Evolutionary conservation across 2,329 filamentous ascomycete species (phyloP).

Genomic region (Lachnellula arida): DNA sequence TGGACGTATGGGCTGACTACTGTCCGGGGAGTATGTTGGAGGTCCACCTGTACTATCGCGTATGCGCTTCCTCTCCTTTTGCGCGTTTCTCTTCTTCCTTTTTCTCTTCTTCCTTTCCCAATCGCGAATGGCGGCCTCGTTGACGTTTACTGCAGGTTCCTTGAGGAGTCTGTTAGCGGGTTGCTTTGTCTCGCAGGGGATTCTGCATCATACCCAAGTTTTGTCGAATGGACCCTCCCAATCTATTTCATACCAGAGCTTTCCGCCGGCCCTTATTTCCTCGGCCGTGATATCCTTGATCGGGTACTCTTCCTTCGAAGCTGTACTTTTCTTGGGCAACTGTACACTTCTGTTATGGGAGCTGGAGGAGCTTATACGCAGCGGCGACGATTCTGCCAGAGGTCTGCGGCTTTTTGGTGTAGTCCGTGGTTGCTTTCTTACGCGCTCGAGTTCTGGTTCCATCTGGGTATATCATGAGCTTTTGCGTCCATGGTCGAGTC

Average conservation of each 20-base stretch:
- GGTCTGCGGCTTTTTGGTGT: neutral
- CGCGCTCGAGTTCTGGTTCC: slow-evolving; percentile 5
- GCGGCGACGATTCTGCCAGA: neutral
- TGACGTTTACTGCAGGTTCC: slow-evolving; percentile 6
- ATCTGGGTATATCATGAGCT: slow-evolving; percentile 5
- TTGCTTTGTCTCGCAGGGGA: neutral
- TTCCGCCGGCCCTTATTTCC: slow-evolving; percentile 6
- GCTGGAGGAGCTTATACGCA: neutral
- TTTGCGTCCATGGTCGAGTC: slow-evolving; percentile 1
- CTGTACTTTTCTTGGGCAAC: neutral
- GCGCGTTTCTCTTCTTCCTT: neutral
- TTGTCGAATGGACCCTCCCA: slow-evolving; percentile 49
- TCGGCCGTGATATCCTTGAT: slow-evolving; percentile 17
- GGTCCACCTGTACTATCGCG: neutral
- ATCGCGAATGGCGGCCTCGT: slow-evolving; percentile 1
- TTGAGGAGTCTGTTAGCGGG: neutral
- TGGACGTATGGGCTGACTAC: slow-evolving; percentile 17
- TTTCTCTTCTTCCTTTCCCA: slow-evolving; percentile 4
- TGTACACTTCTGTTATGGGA: neutral
- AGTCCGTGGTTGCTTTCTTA: neutral
- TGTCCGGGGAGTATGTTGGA: slow-evolving; percentile 1
- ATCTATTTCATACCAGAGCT: slow-evolving; percentile 47
- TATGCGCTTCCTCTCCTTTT: neutral
- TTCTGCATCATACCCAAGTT: slow-evolving; percentile 44
- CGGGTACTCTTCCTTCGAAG: neutral